Evolutionary conservation across 1,284 basidiomycete species (phyloP).

Genomic region (Ustilago trichophora): DNA sequence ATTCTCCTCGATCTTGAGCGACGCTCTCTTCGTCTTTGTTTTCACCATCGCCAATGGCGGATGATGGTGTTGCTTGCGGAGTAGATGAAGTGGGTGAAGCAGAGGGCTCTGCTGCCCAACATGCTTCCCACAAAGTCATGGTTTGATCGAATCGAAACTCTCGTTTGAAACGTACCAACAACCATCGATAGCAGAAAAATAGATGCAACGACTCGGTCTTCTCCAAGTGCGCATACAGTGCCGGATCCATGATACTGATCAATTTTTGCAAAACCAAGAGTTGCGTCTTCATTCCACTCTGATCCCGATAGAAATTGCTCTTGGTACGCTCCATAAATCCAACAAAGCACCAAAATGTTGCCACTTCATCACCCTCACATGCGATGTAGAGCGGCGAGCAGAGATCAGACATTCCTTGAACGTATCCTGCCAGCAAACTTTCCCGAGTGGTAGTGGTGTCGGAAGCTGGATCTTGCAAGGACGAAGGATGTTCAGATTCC

Average conservation of each 20-base stretch:
- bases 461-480: not conserved
- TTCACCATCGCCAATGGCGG: too few relatives aligned
- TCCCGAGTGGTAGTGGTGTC: not conserved
- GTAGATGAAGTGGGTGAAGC: not conserved
- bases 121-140: slow-evolving; percentile 83
- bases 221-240: slow-evolving; percentile 73
- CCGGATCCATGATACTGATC: slow-evolving; percentile 91
- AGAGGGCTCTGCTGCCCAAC: slow-evolving; percentile 46
- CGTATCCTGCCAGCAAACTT: slow-evolving; percentile 70
- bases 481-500: slow-evolving; percentile 41
- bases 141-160: slow-evolving; percentile 93
- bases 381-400: slow-evolving; percentile 93
- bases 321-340: slow-evolving; percentile 95
- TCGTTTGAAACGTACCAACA: slow-evolving; percentile 69
- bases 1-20: not conserved
- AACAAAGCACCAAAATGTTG: slow-evolving; percentile 95
- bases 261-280: slow-evolving; percentile 87
- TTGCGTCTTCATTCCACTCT: slow-evolving; percentile 96
- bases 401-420: slow-evolving; percentile 97
- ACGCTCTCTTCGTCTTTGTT: not conserved
- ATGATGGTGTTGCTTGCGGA: too few relatives aligned
- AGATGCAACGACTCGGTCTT: slow-evolving; percentile 89
- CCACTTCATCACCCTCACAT: slow-evolving; percentile 84
- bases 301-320: slow-evolving; percentile 92
- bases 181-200: slow-evolving; percentile 96